phyloP scores from a whole-genome alignment of 2,329 filamentous ascomycete species.

The Cladosporium phlei region DNA sequence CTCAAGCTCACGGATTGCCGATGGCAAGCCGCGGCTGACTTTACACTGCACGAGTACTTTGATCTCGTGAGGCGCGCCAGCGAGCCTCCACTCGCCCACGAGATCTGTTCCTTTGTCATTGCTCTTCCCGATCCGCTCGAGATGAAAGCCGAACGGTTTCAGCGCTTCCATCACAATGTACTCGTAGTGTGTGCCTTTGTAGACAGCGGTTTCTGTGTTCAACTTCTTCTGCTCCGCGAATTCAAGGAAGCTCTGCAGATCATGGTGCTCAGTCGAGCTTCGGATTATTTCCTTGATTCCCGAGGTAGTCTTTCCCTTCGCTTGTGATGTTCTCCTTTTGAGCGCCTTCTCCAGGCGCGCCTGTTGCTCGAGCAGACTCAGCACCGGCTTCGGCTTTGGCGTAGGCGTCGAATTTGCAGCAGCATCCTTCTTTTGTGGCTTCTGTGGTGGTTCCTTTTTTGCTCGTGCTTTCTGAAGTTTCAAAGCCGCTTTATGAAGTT shows the following conservation, averaged over 20 bases:
- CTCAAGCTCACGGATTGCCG: slow-evolving; percentile 68
- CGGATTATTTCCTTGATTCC: neutral
- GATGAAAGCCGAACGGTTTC: slow-evolving; percentile 56
- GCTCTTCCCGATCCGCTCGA: slow-evolving; percentile 61
- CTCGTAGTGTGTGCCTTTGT: slow-evolving; percentile 71
- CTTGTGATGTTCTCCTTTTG: neutral
- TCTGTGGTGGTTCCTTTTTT: neutral
- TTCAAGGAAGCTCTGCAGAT: slow-evolving; percentile 60
- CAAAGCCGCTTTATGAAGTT: neutral
- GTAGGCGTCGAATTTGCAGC: neutral
- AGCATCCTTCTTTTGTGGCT: neutral
- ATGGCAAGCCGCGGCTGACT: slow-evolving; percentile 49
- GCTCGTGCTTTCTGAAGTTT: neutral
- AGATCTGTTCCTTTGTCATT: slow-evolving; percentile 72
- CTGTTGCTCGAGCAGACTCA: slow-evolving; percentile 6
- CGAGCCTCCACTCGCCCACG: slow-evolving; percentile 64
- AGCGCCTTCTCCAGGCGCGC: slow-evolving; percentile 9
- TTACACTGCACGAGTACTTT: slow-evolving; percentile 65
- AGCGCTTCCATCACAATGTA: slow-evolving; percentile 61
- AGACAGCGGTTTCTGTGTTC: slow-evolving; percentile 54
- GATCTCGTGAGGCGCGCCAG: slow-evolving; percentile 29
- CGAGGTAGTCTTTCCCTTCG: neutral
- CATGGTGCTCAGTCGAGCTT: slow-evolving; percentile 48
- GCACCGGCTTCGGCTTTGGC: neutral
- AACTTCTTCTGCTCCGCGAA: slow-evolving; percentile 58